These are phyloP conservation scores for Emergomyces pasteurianus DNA, from an alignment of 2,329 filamentous ascomycete genomes.

Conservation along the genomic window DNA sequence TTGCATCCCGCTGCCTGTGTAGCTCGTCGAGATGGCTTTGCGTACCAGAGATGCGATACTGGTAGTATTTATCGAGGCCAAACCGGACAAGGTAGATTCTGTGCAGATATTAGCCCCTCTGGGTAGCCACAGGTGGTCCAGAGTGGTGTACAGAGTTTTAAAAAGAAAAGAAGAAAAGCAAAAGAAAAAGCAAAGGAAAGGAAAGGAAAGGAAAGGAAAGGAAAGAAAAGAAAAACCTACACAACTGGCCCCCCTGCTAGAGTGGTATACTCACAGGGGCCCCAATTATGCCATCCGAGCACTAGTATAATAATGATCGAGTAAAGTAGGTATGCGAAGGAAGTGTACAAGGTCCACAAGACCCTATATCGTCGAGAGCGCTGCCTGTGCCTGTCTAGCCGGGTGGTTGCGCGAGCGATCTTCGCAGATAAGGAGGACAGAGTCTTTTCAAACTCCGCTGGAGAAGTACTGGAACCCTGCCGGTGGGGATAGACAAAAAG, in stretches of 20 bases:
- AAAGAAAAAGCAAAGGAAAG: no score
- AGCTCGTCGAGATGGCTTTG: constrained; percentile 59
- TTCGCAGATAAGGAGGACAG: constrained; percentile 71
- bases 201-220: no score
- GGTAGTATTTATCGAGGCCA: constrained; percentile 58
- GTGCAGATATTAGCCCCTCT: constrained; percentile 9
- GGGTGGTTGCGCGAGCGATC: constrained; percentile 62
- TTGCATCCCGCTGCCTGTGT: constrained; percentile 67
- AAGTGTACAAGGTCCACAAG: constrained; percentile 80
- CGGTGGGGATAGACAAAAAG: not conserved
- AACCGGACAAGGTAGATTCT: constrained; percentile 72
- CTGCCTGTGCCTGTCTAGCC: constrained; percentile 61
- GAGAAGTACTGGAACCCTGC: constrained; percentile 30
- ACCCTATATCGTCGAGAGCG: constrained; percentile 67
- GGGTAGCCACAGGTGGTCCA: constrained; percentile 2
- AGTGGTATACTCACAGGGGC: constrained; percentile 62
- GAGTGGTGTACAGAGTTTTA: no score
- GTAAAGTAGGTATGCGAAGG: constrained; percentile 81
- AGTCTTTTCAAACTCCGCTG: constrained; percentile 85
- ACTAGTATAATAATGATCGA: constrained; percentile 71
- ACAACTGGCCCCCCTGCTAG: constrained; percentile 66
- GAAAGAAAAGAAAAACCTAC: constrained; percentile 47
- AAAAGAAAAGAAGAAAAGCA: no score
- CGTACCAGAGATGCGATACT: constrained; percentile 63
- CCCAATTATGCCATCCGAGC: constrained; percentile 70